These are phyloP conservation scores for Allodekkera sacchari DNA, from an alignment of 805 yeast species.

Conservation along the genomic window DNA sequence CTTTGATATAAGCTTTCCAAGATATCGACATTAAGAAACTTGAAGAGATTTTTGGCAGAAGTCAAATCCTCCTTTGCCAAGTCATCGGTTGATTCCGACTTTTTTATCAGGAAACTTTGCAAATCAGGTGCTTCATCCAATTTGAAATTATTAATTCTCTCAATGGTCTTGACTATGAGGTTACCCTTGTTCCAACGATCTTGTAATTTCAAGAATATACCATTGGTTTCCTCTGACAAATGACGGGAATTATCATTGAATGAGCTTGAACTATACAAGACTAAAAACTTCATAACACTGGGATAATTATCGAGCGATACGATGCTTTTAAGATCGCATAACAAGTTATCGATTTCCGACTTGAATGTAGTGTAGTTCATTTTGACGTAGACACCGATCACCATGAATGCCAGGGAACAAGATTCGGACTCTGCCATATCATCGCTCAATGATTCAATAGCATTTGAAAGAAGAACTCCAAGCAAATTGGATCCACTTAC, in stretches of 20 bases:
- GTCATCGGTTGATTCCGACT: too few relatives aligned
- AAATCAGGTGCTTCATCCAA: constrained; percentile 8
- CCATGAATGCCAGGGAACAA: constrained; percentile 19
- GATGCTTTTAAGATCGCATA: constrained; percentile 30
- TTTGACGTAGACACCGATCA: constrained; percentile 22
- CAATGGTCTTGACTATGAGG: constrained; percentile 4
- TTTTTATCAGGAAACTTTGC: constrained; percentile 5
- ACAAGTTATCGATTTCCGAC: constrained; percentile 24
- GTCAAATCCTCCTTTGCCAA: too few relatives aligned
- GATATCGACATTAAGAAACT: constrained; percentile 28
- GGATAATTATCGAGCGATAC: too few relatives aligned
- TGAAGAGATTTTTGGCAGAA: constrained; percentile 21
- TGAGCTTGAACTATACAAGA: constrained; percentile 25
- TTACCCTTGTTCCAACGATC: constrained; percentile 1
- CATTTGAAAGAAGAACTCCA: constrained; percentile 14
- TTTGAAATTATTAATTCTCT: constrained; percentile 6
- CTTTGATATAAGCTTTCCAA: constrained; percentile 25
- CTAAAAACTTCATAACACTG: constrained; percentile 22
- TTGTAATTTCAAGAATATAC: constrained; percentile 3
- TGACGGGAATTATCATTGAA: constrained; percentile 16
- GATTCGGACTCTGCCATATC: constrained; percentile 7
- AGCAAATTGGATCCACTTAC: constrained; percentile 12
- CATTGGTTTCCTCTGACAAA: constrained; percentile 3
- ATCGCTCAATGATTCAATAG: constrained; percentile 21
- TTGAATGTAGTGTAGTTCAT: constrained; percentile 13